A percentile compares a stretch with the other conserved stretches of the same genome.
Evolutionary conservation across 176 grass and related monocot genomes (phyloP).

Genomic region (Echinochloa phyllopogon): DNA sequence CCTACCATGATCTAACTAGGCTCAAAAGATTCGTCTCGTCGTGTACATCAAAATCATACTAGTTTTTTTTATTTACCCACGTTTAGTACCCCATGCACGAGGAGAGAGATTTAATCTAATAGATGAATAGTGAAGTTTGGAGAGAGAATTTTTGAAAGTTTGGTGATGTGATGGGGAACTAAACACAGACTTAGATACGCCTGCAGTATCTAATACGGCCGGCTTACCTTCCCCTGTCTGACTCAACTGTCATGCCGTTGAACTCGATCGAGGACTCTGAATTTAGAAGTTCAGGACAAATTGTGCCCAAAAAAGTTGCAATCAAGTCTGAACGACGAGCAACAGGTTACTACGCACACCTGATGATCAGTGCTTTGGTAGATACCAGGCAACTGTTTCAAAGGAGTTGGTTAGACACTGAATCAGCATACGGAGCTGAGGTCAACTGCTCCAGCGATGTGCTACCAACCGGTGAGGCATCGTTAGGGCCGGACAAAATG

Average conservation of each 20-base stretch:
- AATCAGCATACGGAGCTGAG: neutral
- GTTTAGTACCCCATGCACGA: no score
- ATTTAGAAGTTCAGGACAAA: neutral
- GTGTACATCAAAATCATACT: no score
- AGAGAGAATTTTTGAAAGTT: no score
- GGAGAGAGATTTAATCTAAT: no score
- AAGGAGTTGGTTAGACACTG: conserved; percentile 13
- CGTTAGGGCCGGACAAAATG: no score
- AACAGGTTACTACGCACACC: neutral
- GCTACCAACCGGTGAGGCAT: neutral
- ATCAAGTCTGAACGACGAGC: neutral
- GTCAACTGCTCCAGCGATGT: neutral
- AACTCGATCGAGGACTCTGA: neutral
- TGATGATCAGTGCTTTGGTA: neutral
- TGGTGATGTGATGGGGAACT: no score
- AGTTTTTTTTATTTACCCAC: no score
- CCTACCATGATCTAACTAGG: no score
- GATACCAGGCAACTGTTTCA: neutral
- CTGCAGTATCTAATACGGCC: neutral
- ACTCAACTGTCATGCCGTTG: neutral
- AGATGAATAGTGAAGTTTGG: no score
- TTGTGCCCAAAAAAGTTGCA: neutral
- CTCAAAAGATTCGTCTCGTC: no score
- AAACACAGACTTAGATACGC: conserved; percentile 7
- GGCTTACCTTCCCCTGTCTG: neutral